Evolutionary conservation across 2,329 filamentous ascomycete genomes (phyloP).

Genomic region (Paecilomyces variotii): DNA sequence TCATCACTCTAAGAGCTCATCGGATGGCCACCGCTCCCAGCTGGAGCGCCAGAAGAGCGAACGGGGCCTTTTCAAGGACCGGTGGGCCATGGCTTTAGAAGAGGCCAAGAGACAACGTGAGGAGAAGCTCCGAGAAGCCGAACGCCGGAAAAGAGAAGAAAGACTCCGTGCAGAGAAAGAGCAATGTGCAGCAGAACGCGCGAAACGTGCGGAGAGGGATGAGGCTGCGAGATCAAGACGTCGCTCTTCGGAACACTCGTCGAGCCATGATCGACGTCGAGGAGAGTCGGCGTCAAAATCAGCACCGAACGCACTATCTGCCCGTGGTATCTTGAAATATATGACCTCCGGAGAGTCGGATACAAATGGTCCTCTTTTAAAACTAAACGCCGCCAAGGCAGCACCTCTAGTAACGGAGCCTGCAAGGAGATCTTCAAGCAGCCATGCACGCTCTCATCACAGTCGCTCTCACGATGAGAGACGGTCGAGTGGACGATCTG

Average conservation of each 20-base stretch:
- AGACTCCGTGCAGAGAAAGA: slow-evolving; percentile 8
- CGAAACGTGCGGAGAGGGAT: neutral
- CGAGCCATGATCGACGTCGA: slow-evolving; percentile 16
- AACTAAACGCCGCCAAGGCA: slow-evolving; percentile 27
- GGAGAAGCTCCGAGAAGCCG: slow-evolving; percentile 18
- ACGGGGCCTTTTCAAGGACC: slow-evolving; percentile 22
- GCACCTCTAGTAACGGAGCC: slow-evolving; percentile 21
- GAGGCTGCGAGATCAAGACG: slow-evolving; percentile 5
- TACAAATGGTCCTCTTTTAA: slow-evolving; percentile 30
- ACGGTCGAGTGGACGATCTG: slow-evolving; percentile 4
- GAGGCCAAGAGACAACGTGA: slow-evolving; percentile 29
- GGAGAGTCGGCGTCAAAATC: slow-evolving; percentile 21
- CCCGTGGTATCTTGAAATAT: slow-evolving; percentile 25
- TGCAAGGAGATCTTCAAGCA: slow-evolving; percentile 22
- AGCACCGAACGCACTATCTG: slow-evolving; percentile 12
- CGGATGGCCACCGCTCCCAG: slow-evolving; percentile 21
- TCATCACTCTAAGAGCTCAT: slow-evolving; percentile 28
- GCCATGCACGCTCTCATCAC: slow-evolving; percentile 20
- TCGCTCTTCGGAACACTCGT: slow-evolving; percentile 16
- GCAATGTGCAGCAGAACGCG: slow-evolving; percentile 4
- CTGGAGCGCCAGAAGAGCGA: slow-evolving; percentile 27
- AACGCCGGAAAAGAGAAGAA: slow-evolving; percentile 9
- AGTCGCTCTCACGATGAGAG: slow-evolving; percentile 7
- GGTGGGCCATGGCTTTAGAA: slow-evolving; percentile 27
- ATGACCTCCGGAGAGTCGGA: slow-evolving; percentile 35